Base-by-base conservation (phyloP, 176 grass and related monocot genomes). In the Ensete ventricosum region DNA sequence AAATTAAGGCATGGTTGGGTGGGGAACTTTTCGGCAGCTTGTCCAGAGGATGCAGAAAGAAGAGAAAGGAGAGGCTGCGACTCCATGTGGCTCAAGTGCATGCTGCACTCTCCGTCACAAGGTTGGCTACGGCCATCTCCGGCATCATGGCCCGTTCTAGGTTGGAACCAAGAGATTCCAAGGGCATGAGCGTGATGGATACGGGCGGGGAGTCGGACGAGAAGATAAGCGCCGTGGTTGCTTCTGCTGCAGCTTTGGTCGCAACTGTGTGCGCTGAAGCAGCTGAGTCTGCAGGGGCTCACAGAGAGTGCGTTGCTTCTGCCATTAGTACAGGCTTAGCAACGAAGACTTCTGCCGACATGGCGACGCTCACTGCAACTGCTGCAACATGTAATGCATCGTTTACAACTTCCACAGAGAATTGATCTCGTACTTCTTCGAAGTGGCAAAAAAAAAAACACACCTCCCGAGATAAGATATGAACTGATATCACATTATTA, bases 201-300 rank as follows among this genome's bases (percentile, higher is more conserved):
- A 49, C 7, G 50, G 43, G 13, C 52, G 57, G 71, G 12, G 54
- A 51, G 0, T 55, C 55, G 52, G 67, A 80, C 9, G 73, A 62
- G 51, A 85, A 80, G 67, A 69, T 87, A 69, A 76, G 76, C 76
- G 77, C 85, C 21, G 88, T 85, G 51, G 71, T 93, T 1, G 84
- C 90, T 13, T 93, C 90, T 1, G 90, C 94, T 10, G 85, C 86
- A 7, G 84, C 94, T 7, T 87, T 98, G 51, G 78, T 98, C 29
- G 90, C 94, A 53, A 98, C 94, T 3, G 88, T 98, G 24, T 98
- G 94, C 83, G 90, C 94, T 0, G 94, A 98, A 81, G 86, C 90
- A 17, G 90, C 94, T 10, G 85, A 97, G 75, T 66, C 80, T 17
- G 52, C 80, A 1, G 94, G 88, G 54, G 84, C 80, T 19, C 81